Evolutionary conservation across 2,329 filamentous ascomycete genomes (phyloP), one percentile per base, ranked within the genome.

Genomic region (Apiospora pterosperma): DNA sequence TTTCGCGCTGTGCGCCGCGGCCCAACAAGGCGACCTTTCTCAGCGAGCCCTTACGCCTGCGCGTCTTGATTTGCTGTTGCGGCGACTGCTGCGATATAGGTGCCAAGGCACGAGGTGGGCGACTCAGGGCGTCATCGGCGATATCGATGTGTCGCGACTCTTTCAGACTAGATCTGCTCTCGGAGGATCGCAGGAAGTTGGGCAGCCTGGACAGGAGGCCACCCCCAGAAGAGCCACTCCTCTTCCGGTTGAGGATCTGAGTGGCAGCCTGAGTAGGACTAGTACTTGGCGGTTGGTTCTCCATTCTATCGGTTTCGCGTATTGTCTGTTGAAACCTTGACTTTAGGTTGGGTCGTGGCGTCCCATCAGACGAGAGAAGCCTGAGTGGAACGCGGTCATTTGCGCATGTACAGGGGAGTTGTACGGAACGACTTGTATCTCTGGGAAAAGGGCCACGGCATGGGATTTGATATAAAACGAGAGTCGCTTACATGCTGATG

Each of bases 11-110:
- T 63, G 84, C 87, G 67, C 90, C 90, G 67, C 91, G 90, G 19
- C 92, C 92, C 21, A 97, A 83, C 60, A 97, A 82, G 31, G 93
- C 93, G 12, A 92, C 92, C 78, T 97, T 97, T 66, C 94, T 87
- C 75, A 97, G 81, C 12, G 94, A 97, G 4, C 93, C 93, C 74
- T 91, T 92, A 66, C 94, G 87, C 71, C 89, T 89, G 63, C 93
- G 83, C 59, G 87, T 87, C 75, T 80, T 84, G 39, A 48, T 42
- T 28, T 63, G 62, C 38, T 63, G 60, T 65, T 84, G 80, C 68
- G 79, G 75, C 67, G 81, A 74, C 66, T 81, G 83, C 64, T 76
- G 74, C 31, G 73, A 72, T 52, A 74, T 69, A 38, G 70, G 74
- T 65, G 73, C 74, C 41, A 76, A 73, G 11, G 71, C 73, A 65